Conservation (phyloP, 176 grass and related monocot genomes). For the Juncus effusus region DNA sequence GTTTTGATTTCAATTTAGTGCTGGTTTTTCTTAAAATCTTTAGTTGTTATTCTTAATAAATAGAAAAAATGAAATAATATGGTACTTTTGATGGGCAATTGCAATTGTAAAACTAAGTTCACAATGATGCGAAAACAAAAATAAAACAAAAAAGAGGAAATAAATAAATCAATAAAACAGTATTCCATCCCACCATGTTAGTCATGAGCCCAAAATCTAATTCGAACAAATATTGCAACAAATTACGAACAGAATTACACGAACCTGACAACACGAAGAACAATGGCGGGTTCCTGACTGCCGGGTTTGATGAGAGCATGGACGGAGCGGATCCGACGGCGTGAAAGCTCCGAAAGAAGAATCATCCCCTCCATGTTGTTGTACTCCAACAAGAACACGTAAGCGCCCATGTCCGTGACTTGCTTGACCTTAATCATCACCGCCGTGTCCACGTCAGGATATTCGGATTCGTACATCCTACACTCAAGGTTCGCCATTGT, state of each 20-base stretch:
- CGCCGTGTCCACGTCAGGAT: constrained; percentile 55
- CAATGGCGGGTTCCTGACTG: constrained; percentile 67
- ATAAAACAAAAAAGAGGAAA: not conserved
- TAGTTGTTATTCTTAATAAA: too few species aligned
- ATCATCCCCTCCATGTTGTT: constrained; percentile 96
- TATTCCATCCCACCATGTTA: too few species aligned
- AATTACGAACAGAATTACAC: not conserved
- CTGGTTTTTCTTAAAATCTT: not conserved
- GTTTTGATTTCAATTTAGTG: not conserved
- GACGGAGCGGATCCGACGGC: constrained; percentile 58
- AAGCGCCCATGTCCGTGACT: constrained; percentile 66
- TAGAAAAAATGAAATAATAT: not conserved
- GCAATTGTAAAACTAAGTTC: not conserved
- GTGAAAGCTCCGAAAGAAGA: constrained; percentile 70
- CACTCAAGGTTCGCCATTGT: constrained; percentile 51
- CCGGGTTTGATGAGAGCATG: constrained; percentile 81
- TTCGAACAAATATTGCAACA: too few species aligned
- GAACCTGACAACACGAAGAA: constrained; percentile 61
- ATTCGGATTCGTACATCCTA: constrained; percentile 66
- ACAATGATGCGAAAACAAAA: not conserved
- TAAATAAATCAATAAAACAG: not conserved
- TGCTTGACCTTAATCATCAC: constrained; percentile 82
- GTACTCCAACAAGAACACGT: constrained; percentile 77
- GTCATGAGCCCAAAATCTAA: too few species aligned
- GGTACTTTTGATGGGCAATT: not conserved